Evolutionary conservation across 1,284 basidiomycete species (phyloP), one percentile per base, ranked within the genome.

Genomic region (Ceratobasidium sp.): DNA sequence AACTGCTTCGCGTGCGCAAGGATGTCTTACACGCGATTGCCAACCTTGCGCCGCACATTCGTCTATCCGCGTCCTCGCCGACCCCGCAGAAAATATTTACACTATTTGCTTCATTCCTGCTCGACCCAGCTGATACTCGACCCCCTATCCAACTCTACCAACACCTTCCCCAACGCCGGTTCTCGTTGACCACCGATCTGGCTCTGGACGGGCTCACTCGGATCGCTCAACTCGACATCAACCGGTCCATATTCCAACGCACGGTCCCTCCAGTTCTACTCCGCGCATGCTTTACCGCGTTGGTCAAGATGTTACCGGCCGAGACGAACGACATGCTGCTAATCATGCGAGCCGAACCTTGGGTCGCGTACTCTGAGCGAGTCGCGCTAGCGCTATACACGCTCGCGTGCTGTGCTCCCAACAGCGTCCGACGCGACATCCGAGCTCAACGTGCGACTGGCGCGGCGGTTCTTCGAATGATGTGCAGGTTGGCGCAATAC

Each of bases 181-280:
- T 88, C 75, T 39, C 91, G 94, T 0, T 85, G 88, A 63, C 87
- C 77, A 88, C 92, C 49, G 95, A 96, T 80, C 84, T 91, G 51
- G 95, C 96, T 9, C 87, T 98, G 70, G 95, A 98, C 81, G 92
- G 93, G 0, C 94, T 97, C 82, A 93, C 94, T 15, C 90, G 92
- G 61, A 86, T 98, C 76, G 90, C 91, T 39, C 91, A 94, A 70
- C 87, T 89, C 7, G 97, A 99, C 84, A 86, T 87, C 55, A 98
- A 97, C 83, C 93, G 97, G 26, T 90, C 93, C 80, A 86, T 93
- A 46, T 87, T 98, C 55, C 88, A 92, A 20, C 85, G 87, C 53
- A 86, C 89, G 13, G 87, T 97, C 3, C 89, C 94, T 0, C 84
- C 89, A 39, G 81, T 85, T 0, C 90, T 90, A 82, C 84, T 95